Conservation (phyloP, 2,329 filamentous ascomycete species). For the Fusarium tuaranense region DNA sequence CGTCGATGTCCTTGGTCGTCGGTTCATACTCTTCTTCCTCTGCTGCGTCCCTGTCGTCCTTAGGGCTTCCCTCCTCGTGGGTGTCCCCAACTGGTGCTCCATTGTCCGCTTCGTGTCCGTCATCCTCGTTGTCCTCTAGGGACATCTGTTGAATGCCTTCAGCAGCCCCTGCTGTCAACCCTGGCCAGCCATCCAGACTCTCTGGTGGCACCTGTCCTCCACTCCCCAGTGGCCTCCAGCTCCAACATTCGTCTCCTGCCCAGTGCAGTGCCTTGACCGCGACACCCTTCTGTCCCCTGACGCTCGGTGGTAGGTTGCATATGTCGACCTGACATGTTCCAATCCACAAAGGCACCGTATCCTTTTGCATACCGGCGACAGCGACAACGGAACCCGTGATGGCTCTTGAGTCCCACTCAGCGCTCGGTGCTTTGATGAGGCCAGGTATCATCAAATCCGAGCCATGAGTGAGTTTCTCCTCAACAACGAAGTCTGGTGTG, state of each 20-base stretch:
- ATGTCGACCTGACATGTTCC: slow-evolving; percentile 36
- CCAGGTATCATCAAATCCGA: slow-evolving; percentile 40
- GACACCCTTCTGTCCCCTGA: slow-evolving; percentile 35
- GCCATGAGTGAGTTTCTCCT: slow-evolving; percentile 38
- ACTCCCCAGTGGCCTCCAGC: slow-evolving; percentile 36
- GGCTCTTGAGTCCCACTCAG: slow-evolving; percentile 34
- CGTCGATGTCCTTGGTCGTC: slow-evolving; percentile 35
- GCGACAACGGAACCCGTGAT: slow-evolving; percentile 35
- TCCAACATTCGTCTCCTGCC: slow-evolving; percentile 40
- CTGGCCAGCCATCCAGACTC: slow-evolving; percentile 28
- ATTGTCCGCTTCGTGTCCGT: neutral
- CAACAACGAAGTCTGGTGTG: slow-evolving; percentile 39
- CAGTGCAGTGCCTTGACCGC: slow-evolving; percentile 38
- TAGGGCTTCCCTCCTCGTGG: neutral
- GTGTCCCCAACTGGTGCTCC: neutral
- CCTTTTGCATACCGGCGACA: slow-evolving; percentile 35
- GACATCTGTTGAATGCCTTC: neutral
- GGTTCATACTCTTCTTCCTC: slow-evolving; percentile 30
- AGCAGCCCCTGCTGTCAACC: slow-evolving; percentile 5
- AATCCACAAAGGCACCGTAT: slow-evolving; percentile 38
- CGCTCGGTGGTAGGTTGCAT: slow-evolving; percentile 15
- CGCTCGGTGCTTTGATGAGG: slow-evolving; percentile 25
- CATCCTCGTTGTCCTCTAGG: neutral
- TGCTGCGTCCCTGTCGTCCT: neutral
- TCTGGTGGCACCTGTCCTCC: slow-evolving; percentile 35